phyloP scores from a whole-genome alignment of 257 asterid genomes.

The Petrea volubilis region DNA sequence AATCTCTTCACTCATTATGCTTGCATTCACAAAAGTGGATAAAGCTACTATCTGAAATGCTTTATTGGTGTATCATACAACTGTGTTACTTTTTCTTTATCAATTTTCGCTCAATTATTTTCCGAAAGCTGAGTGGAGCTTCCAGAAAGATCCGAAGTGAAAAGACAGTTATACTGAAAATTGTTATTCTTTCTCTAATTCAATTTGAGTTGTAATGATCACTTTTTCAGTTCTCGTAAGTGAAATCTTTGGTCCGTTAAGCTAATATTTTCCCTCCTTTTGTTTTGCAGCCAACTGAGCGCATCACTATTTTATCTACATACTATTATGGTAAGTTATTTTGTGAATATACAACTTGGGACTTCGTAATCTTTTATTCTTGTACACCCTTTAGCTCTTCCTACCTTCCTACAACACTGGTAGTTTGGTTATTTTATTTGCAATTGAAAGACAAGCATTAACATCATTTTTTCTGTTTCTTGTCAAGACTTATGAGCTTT shows the following conservation, averaged over 20 bases:
- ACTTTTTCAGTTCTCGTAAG: neutral
- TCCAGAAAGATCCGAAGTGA: conserved; percentile 13
- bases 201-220: neutral
- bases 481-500: too few relatives aligned
- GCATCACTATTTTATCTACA: conserved; percentile 81
- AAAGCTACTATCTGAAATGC: neutral
- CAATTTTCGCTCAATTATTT: conserved; percentile 6
- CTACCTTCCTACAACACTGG: neutral
- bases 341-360: neutral
- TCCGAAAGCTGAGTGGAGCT: conserved; percentile 1
- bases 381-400: too few relatives aligned
- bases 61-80: neutral
- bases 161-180: conserved; percentile 4
- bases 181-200: neutral
- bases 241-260: conserved; percentile 12
- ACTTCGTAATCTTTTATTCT: neutral
- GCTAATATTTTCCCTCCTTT: conserved; percentile 17
- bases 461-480: too few relatives aligned
- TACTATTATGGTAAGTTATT: conserved; percentile 82
- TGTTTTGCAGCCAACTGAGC: conserved; percentile 83
- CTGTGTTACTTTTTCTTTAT: neutral
- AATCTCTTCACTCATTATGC: neutral
- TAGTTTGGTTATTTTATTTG: neutral
- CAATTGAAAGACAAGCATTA: neutral
- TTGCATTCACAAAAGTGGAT: neutral